These are phyloP conservation scores for Saussurea involucrata DNA, from an alignment of 129 eudicot species.

Conservation along the genomic window DNA sequence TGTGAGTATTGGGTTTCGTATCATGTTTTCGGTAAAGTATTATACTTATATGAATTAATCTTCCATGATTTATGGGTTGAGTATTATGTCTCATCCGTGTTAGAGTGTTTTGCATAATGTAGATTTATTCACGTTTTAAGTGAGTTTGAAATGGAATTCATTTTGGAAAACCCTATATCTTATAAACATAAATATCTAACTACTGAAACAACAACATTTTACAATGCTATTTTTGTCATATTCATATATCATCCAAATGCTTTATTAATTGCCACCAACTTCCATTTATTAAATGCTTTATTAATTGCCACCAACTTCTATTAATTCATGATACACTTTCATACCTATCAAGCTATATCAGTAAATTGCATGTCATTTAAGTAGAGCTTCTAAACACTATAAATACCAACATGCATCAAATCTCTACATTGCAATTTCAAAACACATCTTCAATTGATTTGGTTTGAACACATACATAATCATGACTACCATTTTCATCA, in stretches of 20 bases:
- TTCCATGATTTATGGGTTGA: too few species aligned
- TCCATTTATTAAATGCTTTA: neutral
- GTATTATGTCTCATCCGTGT: too few species aligned
- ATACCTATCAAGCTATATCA: neutral
- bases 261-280: neutral
- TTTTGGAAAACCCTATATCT: too few species aligned
- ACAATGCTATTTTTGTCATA: neutral
- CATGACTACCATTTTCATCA: neutral
- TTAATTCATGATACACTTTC: neutral
- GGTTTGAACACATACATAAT: neutral
- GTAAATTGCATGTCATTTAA: neutral
- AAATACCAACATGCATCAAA: neutral
- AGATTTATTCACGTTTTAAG: too few species aligned
- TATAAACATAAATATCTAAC: too few species aligned
- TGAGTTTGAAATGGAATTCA: too few species aligned
- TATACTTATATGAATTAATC: too few species aligned
- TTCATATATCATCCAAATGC: neutral
- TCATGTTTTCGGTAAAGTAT: too few species aligned
- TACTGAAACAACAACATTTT: neutral
- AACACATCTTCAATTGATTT: neutral
- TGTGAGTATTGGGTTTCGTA: too few species aligned
- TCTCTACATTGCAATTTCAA: neutral
- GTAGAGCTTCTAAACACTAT: neutral
- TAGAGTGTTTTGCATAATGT: too few species aligned
- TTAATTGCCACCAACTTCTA: neutral